Evolutionary conservation across 192 early-diverging fungal genomes (phyloP).

Genomic region (Rhizophagus prolifer): DNA sequence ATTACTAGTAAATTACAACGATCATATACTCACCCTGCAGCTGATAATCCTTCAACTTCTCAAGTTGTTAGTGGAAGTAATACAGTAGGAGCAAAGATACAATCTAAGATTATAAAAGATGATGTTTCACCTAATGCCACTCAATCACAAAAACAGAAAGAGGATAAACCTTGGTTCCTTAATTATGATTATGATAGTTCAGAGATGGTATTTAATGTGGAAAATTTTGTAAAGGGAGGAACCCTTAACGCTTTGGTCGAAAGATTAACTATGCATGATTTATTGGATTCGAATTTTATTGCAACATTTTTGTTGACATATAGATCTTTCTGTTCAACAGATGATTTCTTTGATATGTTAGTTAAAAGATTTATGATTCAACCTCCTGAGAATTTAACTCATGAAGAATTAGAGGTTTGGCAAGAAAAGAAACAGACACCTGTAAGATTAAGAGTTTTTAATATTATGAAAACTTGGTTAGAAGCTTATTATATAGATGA

Average conservation of each 20-base stretch:
- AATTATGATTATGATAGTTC: conserved; percentile 70
- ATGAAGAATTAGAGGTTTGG: conserved; percentile 73
- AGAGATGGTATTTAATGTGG: conserved; percentile 82
- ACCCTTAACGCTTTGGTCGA: conserved; percentile 84
- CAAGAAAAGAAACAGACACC: conserved; percentile 84
- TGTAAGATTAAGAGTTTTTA: conserved; percentile 92
- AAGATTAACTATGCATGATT: conserved; percentile 87
- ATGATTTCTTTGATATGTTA: conserved; percentile 73
- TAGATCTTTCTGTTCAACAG: conserved; percentile 84
- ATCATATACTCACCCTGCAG: conserved; percentile 34
- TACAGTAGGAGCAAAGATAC: not conserved
- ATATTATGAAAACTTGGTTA: conserved; percentile 92
- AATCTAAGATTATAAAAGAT: conserved; percentile 37
- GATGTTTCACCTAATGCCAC: conserved; percentile 37
- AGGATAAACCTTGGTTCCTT: conserved; percentile 74
- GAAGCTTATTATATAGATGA: conserved; percentile 85
- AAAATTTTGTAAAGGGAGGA: conserved; percentile 86
- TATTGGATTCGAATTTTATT: conserved; percentile 79
- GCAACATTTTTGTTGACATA: conserved; percentile 92
- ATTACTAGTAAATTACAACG: not conserved
- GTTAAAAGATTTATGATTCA: conserved; percentile 75
- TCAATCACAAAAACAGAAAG: conserved; percentile 32
- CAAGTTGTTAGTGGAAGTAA: conserved; percentile 10
- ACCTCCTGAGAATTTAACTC: conserved; percentile 65
- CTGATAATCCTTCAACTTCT: conserved; percentile 31